Conservation (phyloP, 805 yeast genomes). For the Candida ovalis region DNA sequence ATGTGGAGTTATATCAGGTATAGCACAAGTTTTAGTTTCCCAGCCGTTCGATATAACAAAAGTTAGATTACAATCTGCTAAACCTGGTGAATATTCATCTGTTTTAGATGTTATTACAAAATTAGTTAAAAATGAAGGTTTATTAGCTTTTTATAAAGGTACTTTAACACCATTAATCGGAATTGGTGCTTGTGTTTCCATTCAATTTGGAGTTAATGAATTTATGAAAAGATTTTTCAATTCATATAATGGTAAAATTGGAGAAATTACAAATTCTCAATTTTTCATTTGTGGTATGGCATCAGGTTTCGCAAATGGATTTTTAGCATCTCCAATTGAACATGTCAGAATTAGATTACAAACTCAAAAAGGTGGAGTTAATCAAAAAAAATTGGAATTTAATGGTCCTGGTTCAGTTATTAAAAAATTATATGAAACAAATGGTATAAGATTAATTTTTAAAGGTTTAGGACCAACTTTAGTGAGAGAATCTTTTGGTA, state of each 20-base stretch:
- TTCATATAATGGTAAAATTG: slow-evolving; percentile 39
- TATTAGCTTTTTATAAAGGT: slow-evolving; percentile 85
- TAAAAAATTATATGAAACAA: slow-evolving; percentile 47
- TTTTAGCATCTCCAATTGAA: slow-evolving; percentile 90
- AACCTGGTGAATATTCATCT: slow-evolving; percentile 61
- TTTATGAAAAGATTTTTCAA: slow-evolving; percentile 79
- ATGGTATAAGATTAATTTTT: slow-evolving; percentile 55
- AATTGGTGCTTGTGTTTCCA: slow-evolving; percentile 96
- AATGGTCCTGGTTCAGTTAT: slow-evolving; percentile 79
- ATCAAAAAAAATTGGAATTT: slow-evolving; percentile 35
- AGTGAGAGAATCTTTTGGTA: slow-evolving; percentile 79
- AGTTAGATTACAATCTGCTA: slow-evolving; percentile 86
- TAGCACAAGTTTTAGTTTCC: slow-evolving; percentile 92
- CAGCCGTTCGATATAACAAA: slow-evolving; percentile 96
- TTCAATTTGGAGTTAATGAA: slow-evolving; percentile 94
- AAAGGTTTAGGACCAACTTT: slow-evolving; percentile 83
- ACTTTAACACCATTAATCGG: slow-evolving; percentile 91
- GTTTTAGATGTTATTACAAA: slow-evolving; percentile 74
- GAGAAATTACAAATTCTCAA: slow-evolving; percentile 52
- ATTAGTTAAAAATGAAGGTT: slow-evolving; percentile 76
- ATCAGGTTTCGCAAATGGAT: slow-evolving; percentile 90
- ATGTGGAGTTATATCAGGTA: slow-evolving; percentile 94
- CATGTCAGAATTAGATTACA: slow-evolving; percentile 92
- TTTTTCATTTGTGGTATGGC: slow-evolving; percentile 81
- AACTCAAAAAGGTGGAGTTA: slow-evolving; percentile 57